Percentiles rank a stretch among this genome's conserved stretches.
These are phyloP conservation scores for Pythium dissimile DNA, from an alignment of 352 stramenopile genomes.

Conservation along the genomic window DNA sequence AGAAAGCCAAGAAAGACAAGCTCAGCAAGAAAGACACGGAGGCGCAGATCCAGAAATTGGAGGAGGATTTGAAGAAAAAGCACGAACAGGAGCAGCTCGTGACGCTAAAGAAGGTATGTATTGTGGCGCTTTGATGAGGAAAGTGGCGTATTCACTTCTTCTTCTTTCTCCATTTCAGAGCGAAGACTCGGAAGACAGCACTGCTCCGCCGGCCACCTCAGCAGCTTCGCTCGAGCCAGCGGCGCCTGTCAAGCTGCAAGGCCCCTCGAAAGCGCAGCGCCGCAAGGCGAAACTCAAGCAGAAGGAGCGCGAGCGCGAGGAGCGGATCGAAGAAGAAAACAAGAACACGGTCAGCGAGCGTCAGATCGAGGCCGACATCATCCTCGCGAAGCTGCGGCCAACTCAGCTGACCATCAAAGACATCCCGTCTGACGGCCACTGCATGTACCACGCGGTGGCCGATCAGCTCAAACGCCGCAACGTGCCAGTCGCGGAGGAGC, in stretches of 20 bases:
- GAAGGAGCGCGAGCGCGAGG: slow-evolving; percentile 64
- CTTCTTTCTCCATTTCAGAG: too few species aligned
- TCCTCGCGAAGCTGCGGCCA: slow-evolving; percentile 51
- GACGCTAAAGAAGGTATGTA: slow-evolving; percentile 24
- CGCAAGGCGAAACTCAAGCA: slow-evolving; percentile 77
- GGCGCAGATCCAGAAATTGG: slow-evolving; percentile 49
- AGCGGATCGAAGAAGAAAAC: slow-evolving; percentile 76
- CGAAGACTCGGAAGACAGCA: too few species aligned
- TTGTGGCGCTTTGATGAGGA: background rate
- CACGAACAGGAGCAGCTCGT: slow-evolving; percentile 57
- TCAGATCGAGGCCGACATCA: slow-evolving; percentile 78
- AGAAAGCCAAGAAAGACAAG: slow-evolving; percentile 85
- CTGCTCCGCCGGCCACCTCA: too few species aligned
- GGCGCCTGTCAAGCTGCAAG: slow-evolving; percentile 21
- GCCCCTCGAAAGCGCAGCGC: slow-evolving; percentile 67
- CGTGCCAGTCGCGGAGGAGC: slow-evolving; percentile 24
- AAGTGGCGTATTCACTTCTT: background rate
- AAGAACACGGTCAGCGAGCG: slow-evolving; percentile 77
- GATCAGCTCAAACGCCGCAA: slow-evolving; percentile 84
- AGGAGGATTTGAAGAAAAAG: slow-evolving; percentile 46
- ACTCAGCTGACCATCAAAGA: slow-evolving; percentile 84
- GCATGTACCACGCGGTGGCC: slow-evolving; percentile 95
- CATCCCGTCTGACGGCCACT: slow-evolving; percentile 96
- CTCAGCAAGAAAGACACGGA: slow-evolving; percentile 76
- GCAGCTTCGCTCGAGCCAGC: background rate